Base-by-base conservation (phyloP, 768 basidiomycete genomes). In the Cystobasidium ongulense region DNA sequence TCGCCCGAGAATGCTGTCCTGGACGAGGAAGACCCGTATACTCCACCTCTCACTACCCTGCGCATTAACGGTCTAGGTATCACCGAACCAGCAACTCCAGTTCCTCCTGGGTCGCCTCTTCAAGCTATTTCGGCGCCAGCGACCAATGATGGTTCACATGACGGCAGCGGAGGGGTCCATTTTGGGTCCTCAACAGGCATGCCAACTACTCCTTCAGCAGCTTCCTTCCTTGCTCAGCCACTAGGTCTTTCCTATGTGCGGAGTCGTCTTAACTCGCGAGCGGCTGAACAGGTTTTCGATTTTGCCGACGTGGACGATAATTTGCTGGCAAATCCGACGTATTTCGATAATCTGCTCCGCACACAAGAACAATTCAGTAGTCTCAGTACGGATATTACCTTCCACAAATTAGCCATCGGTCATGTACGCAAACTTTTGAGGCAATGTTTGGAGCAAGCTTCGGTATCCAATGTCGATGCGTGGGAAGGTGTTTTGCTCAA, bases 361-460 rank as follows among this genome's bases (percentile, higher is more conserved):
- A 27, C 4, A 7, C 68, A 71, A 4, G 33, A 31, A n/a, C 25
- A 54, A 17, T 57, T 35, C 25, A 31, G 35, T 25, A 33, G 63
- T 29, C 8, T 59, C 31, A 53, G 25, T 17, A 67, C 53, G 53
- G 61, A 75, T 39, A 50, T 63, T 10, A 35, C 92, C 79, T 85
- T 94, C 33, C 92, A 93, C 79, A 82, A 88, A 11, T 87, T 88
- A 15, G 94, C 93, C 13, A 90, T 96, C 87, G 85, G 86, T 75
- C 92, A 98, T 81, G 85, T 97, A 63, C 89, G 91, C 50, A 85
- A 88, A 73, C 93, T 98, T 89, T 84, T 99, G 17, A 86, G 88
- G 4, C 96, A 99, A 82, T 90, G 92, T 85, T 85, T 98, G 27
- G 87, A 86, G 1, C 87, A 86, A 38, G 92, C 92, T 78, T 82